Base-by-base conservation (phyloP, 176 grass and related monocot species). In the Eleusine coracana region DNA sequence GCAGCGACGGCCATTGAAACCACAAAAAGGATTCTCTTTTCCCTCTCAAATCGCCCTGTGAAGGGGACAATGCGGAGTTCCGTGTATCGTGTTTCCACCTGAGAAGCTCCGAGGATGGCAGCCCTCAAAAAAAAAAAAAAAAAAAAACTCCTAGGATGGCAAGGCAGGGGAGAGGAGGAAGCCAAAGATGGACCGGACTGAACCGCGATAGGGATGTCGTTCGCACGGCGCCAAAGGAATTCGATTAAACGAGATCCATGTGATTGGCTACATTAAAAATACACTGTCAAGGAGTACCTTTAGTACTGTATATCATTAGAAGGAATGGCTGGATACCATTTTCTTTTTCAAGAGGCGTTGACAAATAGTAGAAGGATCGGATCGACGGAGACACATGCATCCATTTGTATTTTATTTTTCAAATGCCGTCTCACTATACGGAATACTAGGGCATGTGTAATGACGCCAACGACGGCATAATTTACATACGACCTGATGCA, bases 51-150 rank as follows among this genome's bases (percentile, higher is more conserved):
- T 25, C 14, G 45, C 10, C 25, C 25, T 51, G 3, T 51, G 49
- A 51, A 0, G 46, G 15, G 8, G 45, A 10, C 27, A 52, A 25
- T 25, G 67, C 59, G 40, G 67, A 62, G 70, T 28, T 44, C 52
- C 52, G 79, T 81, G 37, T 27, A 55, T 15, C n/a, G 67, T 36
- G 41, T 71, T 28, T n/a, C 78, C 36, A 37, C 77, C 29, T 6
- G 3, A 54, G 10, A 38, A 55, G n/a, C 74, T n/a, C 12, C 50
- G 21, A 11, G 25, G 25, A 25, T 25, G 25, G 25, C 25, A 25
- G 25, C 25, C 25, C 25, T 25, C 25, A 25, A 25, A 25, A 25
- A 25, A 25, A 25, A 25, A 25, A 25, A 25, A 25, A 25, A 25
- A 25, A 25, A 25, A 25, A 25, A 25, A 25, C 25, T 25, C 25